A percentile compares a stretch with the other conserved stretches of the same genome.
phyloP scores from a whole-genome alignment of 1,284 basidiomycete genomes.

The Pascua guehoae region DNA sequence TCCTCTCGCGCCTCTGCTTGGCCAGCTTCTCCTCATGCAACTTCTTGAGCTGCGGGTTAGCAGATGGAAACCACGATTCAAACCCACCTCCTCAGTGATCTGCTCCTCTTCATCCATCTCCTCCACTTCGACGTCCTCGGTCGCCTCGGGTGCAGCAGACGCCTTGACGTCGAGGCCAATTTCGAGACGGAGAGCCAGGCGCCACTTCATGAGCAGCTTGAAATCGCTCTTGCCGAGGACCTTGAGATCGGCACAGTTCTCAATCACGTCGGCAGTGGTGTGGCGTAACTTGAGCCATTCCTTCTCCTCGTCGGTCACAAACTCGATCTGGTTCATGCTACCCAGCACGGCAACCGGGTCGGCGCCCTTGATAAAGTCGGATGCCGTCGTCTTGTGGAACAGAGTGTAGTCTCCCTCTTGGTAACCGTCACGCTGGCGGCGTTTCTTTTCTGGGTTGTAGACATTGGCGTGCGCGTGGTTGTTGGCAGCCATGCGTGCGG shows the following conservation, averaged over 20 bases:
- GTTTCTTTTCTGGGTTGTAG: conserved; percentile 95
- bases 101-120: conserved; percentile 79
- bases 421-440: conserved; percentile 90
- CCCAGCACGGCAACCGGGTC: conserved; percentile 83
- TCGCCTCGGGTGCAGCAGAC: conserved; percentile 66
- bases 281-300: conserved; percentile 69
- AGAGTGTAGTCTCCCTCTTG: conserved; percentile 91
- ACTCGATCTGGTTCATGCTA: conserved; percentile 76
- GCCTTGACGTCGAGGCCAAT: conserved; percentile 77
- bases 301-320: conserved; percentile 79
- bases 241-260: conserved; percentile 87
- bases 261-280: conserved; percentile 75
- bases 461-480: conserved; percentile 69
- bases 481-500: conserved; percentile 32
- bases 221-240: conserved; percentile 98
- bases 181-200: conserved; percentile 76
- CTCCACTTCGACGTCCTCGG: conserved; percentile 73
- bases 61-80: not conserved
- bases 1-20: conserved; percentile 74
- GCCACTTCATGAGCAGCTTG: conserved; percentile 89
- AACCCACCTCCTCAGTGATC: conserved; percentile 75
- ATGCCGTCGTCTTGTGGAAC: conserved; percentile 70
- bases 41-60: conserved; percentile 64
- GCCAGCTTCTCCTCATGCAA: conserved; percentile 73
- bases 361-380: conserved; percentile 64